These are phyloP conservation scores for Lactifluus pinguis DNA, from an alignment of 768 basidiomycete genomes.

Conservation along the genomic window DNA sequence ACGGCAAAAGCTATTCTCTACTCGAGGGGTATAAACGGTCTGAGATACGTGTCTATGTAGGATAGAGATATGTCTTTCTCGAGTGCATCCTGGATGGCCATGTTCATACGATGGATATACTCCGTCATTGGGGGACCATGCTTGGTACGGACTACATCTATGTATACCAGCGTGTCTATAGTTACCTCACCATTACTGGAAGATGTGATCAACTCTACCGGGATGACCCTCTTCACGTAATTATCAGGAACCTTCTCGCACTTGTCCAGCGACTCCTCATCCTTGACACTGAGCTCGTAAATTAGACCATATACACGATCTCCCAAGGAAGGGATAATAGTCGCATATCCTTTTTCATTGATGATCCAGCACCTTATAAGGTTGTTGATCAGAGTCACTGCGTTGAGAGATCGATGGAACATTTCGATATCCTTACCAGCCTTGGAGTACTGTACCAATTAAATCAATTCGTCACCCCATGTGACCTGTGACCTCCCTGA, in stretches of 20 bases:
- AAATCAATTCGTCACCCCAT: too few relatives aligned
- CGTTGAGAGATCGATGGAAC: background rate
- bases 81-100: slow-evolving; percentile 6
- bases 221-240: slow-evolving; percentile 6
- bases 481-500: too few relatives aligned
- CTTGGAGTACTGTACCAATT: too few relatives aligned
- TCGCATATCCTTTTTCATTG: slow-evolving; percentile 6
- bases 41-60: slow-evolving; percentile 11
- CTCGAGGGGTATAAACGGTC: slow-evolving; percentile 13
- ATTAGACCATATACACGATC: slow-evolving; percentile 9
- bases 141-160: background rate
- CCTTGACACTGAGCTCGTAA: slow-evolving; percentile 2
- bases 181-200: background rate
- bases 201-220: background rate
- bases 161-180: slow-evolving; percentile 7
- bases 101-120: slow-evolving; percentile 16
- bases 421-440: slow-evolving; percentile 13
- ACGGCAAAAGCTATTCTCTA: background rate
- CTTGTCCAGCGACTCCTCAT: slow-evolving; percentile 4
- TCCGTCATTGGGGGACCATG: slow-evolving; percentile 10
- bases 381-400: background rate
- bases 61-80: background rate
- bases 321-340: slow-evolving; percentile 1
- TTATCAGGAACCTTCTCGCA: background rate
- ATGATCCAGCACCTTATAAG: slow-evolving; percentile 15